Base-by-base conservation (phyloP, 768 basidiomycete genomes). In the Lactarius hengduanensis region DNA sequence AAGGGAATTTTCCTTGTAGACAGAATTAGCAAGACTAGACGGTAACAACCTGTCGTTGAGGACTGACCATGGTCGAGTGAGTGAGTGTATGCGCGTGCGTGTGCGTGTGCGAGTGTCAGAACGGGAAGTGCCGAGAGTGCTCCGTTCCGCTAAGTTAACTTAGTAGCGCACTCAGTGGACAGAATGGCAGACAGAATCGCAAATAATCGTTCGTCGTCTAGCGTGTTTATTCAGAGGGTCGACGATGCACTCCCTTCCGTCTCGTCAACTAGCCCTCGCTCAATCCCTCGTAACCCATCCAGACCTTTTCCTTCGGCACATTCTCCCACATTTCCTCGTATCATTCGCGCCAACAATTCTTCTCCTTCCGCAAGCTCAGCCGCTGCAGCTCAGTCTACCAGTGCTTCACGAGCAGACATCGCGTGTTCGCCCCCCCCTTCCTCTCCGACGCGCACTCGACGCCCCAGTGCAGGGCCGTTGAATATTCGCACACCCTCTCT, bases 161-260 rank as follows among this genome's bases (percentile, higher is more conserved):
- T n/a, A 47, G 3, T 47, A 20, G 45, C 45, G n/a, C 45, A 8
- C 45, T 45, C 20, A 45, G 43, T 9, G 20, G 47, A 50, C 22
- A 50, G 22, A 50, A 69, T 61, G 61, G 62, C 65, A 13, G 57
- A 26, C 26, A 26, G 26, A 26, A 26, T 26, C 26, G 26, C 81
- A 38, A 82, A 84, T 53, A 78, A 84, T 15, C 83, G 88, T 73
- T 47, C 45, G 22, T 85, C 88, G 0, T 80, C 87, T 28, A 90
- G 83, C 72, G 88, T 90, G 72, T 86, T 89, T 47, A 84, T 89
- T 64, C 85, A 85, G n/a, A 80, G 75, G 66, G 84, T 91, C 63
- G 89, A 90, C 73, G 82, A 82, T 58, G 80, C 84, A 56, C 85
- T 90, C 69, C 43, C 63, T 69, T 22, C 76, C 67, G 66, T 73